Evolutionary conservation across 805 yeast species (phyloP), one percentile per base, ranked within the genome.

Genomic region (Suhomyces sp.): DNA sequence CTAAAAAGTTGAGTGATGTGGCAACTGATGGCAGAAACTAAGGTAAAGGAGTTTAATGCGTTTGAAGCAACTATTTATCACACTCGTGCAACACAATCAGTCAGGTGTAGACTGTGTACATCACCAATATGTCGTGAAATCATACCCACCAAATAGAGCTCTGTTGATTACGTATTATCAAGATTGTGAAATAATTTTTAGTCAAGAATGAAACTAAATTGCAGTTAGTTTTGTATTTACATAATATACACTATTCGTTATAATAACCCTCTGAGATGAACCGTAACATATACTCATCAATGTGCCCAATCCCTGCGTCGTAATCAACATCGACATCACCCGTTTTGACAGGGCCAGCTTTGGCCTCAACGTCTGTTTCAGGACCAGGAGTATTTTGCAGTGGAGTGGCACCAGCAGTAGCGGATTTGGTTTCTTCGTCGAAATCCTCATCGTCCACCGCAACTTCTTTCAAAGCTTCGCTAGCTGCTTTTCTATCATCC

Each of bases 261-360:
- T 84, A 88, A 64, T 75, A 81, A 0, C 97, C 97, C 49, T 84
- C 85, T 54, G 96, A 96, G 53, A 94, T 89, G 64, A 81, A 89
- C 53, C 92, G 77, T 56, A 94, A 83, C 99, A 94, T 94, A 72
- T 92, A 96, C 76, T 94, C 98, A 65, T 94, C 99, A 49, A 93
- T 82, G 66, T 91, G 97, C 3, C 87, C 88, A 47, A 85, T 78
- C 20, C 81, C 87, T 44, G 83, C 89, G 3, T 79, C 86, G 47
- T 71, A 82, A 33, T 82, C 86, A 3, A 68, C 74, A 13, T 60
- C 67, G 15, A 60, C 65, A 9, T 57, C 64, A 49, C 53, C 59
- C 19, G 49, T 46, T 8, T 54, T 55, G n/a, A 50, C 57, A 12
- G 57, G 50, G 12, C 58, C 46, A 21, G 47, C 56, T 19, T 35